phyloP scores from a whole-genome alignment of 495 filamentous ascomycete species.

The Neurospora terricola region DNA sequence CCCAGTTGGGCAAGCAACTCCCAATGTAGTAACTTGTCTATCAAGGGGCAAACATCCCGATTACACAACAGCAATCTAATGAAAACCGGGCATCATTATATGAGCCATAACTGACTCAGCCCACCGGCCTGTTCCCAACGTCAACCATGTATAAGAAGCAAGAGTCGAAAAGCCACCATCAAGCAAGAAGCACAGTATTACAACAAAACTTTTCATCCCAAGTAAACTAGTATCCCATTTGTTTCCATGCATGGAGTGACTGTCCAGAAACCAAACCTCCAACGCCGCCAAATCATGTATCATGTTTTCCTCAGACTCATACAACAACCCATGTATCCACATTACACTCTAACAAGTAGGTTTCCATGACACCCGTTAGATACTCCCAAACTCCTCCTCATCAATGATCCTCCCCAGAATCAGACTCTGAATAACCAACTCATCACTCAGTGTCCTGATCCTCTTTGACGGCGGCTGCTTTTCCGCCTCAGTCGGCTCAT shows the following conservation, averaged over 20 bases:
- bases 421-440: slow-evolving; percentile 85
- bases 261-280: background rate
- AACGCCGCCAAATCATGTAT: background rate
- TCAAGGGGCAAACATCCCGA: too few species aligned
- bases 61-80: too few species aligned
- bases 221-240: background rate
- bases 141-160: too few species aligned
- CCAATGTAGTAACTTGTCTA: too few species aligned
- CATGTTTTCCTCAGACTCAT: background rate
- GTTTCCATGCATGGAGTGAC: background rate
- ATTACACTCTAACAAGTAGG: background rate
- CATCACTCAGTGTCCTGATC: slow-evolving; percentile 62
- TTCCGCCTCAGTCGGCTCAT: slow-evolving; percentile 12
- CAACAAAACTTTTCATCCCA: background rate
- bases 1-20: too few species aligned
- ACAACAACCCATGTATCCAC: background rate
- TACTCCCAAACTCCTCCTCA: slow-evolving; percentile 35
- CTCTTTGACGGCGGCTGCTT: slow-evolving; percentile 30
- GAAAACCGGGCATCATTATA: too few species aligned
- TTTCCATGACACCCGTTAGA: background rate
- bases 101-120: too few species aligned
- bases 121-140: too few species aligned
- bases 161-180: background rate
- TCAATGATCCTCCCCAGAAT: slow-evolving; percentile 75
- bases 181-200: background rate